These are phyloP conservation scores for Aspergillus cristatus DNA, from an alignment of 495 filamentous ascomycete genomes.

Conservation along the genomic window DNA sequence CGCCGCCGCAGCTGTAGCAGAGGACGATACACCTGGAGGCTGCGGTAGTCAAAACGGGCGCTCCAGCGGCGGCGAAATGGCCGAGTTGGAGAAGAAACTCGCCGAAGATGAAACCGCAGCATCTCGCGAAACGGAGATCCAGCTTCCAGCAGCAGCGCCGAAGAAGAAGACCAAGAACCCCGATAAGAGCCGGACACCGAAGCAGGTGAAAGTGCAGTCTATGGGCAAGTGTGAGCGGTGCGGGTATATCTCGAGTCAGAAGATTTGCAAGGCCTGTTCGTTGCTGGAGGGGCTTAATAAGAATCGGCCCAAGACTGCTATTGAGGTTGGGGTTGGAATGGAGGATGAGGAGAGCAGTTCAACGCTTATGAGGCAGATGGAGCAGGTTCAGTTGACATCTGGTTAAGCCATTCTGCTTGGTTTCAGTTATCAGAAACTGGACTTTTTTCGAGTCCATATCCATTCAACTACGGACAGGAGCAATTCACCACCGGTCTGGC, in stretches of 20 bases:
- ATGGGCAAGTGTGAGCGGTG: conserved; percentile 78
- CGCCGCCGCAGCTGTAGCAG: conserved; percentile 41
- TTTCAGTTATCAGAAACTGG: background rate
- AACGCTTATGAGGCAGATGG: conserved; percentile 47
- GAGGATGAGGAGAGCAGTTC: conserved; percentile 50
- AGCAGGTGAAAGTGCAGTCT: conserved; percentile 52
- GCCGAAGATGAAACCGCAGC: conserved; percentile 56
- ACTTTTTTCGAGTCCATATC: too few relatives aligned
- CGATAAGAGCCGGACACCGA: conserved; percentile 14
- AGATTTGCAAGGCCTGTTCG: conserved; percentile 89
- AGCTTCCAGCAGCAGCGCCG: conserved; percentile 18
- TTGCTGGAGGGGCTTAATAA: conserved; percentile 88
- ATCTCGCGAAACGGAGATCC: conserved; percentile 64
- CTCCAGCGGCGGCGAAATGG: conserved; percentile 75
- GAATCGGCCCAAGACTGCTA: conserved; percentile 70
- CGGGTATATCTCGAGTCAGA: conserved; percentile 91
- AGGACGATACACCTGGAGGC: conserved; percentile 50
- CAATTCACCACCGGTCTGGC: too few relatives aligned
- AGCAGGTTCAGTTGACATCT: conserved; percentile 34
- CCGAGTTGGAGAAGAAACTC: conserved; percentile 77
- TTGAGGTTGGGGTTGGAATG: conserved; percentile 43
- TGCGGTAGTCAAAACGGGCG: conserved; percentile 70
- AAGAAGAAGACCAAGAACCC: conserved; percentile 11
- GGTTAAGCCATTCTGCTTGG: conserved; percentile 1
- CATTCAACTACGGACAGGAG: too few relatives aligned